These are phyloP conservation scores for Aureobasidium sp. DNA, from an alignment of 2,329 filamentous ascomycete genomes.

Conservation along the genomic window DNA sequence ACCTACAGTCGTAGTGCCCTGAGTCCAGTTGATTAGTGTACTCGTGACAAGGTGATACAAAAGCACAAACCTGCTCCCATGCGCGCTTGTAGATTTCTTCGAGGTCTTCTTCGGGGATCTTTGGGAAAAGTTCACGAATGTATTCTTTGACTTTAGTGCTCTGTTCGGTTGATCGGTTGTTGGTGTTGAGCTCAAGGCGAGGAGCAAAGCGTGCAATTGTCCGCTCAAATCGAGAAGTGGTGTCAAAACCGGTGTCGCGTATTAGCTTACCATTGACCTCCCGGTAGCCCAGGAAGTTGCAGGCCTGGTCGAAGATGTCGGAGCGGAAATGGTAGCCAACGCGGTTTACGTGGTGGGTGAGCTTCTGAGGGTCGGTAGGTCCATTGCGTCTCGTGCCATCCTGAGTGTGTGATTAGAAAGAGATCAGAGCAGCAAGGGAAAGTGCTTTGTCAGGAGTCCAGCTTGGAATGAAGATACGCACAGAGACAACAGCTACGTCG, in stretches of 20 bases:
- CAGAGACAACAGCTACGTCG: conserved; percentile 52
- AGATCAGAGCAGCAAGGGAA: background rate
- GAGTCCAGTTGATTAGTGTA: conserved; percentile 18
- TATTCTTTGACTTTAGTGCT: conserved; percentile 45
- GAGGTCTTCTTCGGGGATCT: conserved; percentile 51
- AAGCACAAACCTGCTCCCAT: conserved; percentile 45
- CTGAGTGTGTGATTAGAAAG: background rate
- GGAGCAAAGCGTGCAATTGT: conserved; percentile 10
- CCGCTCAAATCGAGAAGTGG: conserved; percentile 10
- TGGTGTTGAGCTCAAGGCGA: background rate
- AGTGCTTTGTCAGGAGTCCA: background rate
- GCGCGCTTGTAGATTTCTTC: conserved; percentile 51
- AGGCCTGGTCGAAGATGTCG: conserved; percentile 50
- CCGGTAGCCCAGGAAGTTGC: conserved; percentile 41
- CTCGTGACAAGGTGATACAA: background rate
- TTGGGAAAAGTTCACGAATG: conserved; percentile 54
- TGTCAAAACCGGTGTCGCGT: conserved; percentile 20
- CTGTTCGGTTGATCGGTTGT: conserved; percentile 22
- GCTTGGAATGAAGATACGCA: conserved; percentile 30
- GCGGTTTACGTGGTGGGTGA: conserved; percentile 53
- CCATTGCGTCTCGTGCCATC: conserved; percentile 12
- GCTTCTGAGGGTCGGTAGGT: conserved; percentile 21
- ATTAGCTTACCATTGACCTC: conserved; percentile 18
- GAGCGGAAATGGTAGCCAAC: conserved; percentile 57
- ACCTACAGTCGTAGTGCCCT: conserved; percentile 50